A percentile compares a stretch with the other conserved stretches of the same genome.
phyloP scores from a whole-genome alignment of 208 protist genomes.

The Naegleria lovaniensis region DNA sequence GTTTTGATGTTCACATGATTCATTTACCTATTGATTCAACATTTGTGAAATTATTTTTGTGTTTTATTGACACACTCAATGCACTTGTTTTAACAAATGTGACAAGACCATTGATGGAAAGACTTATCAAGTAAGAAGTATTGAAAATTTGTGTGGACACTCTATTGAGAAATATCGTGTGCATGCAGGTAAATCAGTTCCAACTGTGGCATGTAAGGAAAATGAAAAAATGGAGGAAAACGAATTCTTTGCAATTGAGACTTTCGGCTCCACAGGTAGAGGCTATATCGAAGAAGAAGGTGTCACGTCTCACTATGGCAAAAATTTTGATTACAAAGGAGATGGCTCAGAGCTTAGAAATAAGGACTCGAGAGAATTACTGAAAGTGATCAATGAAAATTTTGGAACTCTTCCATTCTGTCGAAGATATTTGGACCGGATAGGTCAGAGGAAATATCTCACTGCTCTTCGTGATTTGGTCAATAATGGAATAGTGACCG shows the following conservation, averaged over 20 bases:
- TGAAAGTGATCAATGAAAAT: conserved; percentile 56
- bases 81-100: too few relatives aligned
- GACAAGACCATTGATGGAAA: background rate
- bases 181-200: conserved; percentile 98
- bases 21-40: background rate
- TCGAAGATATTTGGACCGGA: conserved; percentile 63
- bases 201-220: conserved; percentile 87
- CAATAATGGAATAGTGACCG: conserved; percentile 47
- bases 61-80: too few relatives aligned
- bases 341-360: conserved; percentile 11
- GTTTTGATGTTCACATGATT: background rate
- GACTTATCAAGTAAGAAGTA: background rate
- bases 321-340: conserved; percentile 46
- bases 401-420: conserved; percentile 83
- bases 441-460: conserved; percentile 30
- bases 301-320: conserved; percentile 79
- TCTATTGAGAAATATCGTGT: conserved; percentile 92
- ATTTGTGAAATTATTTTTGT: too few relatives aligned
- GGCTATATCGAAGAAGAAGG: conserved; percentile 62
- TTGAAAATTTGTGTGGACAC: conserved; percentile 57
- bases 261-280: conserved; percentile 93
- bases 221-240: conserved; percentile 87
- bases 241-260: conserved; percentile 99
- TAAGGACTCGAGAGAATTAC: conserved; percentile 45
- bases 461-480: conserved; percentile 32